These are phyloP conservation scores for Deuterostichococcus epilithicus DNA, from an alignment of 139 green algal genomes.

Conservation along the genomic window DNA sequence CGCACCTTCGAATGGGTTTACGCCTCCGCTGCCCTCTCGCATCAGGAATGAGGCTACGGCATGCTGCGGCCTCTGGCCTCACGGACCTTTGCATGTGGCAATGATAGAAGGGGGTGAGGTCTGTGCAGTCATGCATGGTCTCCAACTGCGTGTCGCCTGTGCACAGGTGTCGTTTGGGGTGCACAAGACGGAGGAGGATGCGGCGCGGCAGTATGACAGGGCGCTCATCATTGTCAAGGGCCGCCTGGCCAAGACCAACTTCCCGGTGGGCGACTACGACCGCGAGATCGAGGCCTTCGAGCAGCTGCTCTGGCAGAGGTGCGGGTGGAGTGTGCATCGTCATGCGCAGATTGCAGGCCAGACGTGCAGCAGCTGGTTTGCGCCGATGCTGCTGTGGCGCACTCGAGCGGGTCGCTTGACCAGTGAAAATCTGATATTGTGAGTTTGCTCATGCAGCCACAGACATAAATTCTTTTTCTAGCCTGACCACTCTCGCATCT, in stretches of 20 bases:
- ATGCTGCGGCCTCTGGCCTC: neutral
- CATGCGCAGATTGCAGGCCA: neutral
- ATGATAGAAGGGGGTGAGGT: too few relatives aligned
- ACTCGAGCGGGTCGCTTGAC: too few relatives aligned
- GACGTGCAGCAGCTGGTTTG: neutral
- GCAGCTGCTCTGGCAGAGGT: constrained; percentile 4
- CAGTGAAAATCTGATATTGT: too few relatives aligned
- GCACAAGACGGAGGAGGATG: constrained; percentile 56
- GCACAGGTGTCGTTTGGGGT: constrained; percentile 65
- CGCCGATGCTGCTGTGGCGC: neutral
- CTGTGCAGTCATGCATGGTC: neutral
- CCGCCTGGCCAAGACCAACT: constrained; percentile 65
- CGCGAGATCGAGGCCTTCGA: constrained; percentile 37
- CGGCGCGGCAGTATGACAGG: constrained; percentile 64
- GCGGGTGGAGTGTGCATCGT: neutral
- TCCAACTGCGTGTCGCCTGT: neutral
- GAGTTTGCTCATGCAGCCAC: too few relatives aligned
- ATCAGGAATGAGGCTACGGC: neutral
- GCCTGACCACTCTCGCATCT: too few relatives aligned
- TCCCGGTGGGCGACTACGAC: constrained; percentile 57
- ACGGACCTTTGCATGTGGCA: neutral
- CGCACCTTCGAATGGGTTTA: neutral
- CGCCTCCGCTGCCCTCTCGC: neutral
- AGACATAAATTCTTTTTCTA: too few relatives aligned
- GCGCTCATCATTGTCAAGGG: constrained; percentile 67